Evolutionary conservation across 495 filamentous ascomycete species (phyloP).

Genomic region (Zalerion maritima): DNA sequence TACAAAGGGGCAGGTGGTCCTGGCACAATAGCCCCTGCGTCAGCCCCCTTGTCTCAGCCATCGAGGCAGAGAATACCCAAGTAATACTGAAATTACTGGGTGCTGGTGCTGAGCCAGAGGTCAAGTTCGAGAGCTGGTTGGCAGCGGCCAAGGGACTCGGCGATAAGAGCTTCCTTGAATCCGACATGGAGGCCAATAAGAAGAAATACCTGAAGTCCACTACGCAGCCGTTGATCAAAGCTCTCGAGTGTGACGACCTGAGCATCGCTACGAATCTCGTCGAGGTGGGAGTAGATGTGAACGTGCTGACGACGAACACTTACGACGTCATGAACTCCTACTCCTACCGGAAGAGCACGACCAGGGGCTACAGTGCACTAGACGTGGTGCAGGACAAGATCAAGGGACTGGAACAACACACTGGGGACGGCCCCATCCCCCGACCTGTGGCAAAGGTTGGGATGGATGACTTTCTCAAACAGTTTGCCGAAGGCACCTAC

Average conservation of each 20-base stretch:
- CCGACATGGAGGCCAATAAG: constrained; percentile 27
- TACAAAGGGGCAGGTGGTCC: constrained; percentile 13
- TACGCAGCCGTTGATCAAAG: constrained; percentile 46
- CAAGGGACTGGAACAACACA: constrained; percentile 26
- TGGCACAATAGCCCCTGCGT: constrained; percentile 26
- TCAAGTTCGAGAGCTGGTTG: constrained; percentile 32
- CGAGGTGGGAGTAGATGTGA: constrained; percentile 7
- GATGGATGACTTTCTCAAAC: constrained; percentile 27
- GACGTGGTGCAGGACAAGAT: constrained; percentile 41
- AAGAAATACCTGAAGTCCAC: constrained; percentile 19
- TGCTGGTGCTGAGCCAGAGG: constrained; percentile 20
- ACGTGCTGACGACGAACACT: background rate
- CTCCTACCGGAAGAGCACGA: no score
- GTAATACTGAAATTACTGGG: constrained; percentile 27
- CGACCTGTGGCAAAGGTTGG: constrained; percentile 10
- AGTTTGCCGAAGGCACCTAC: constrained; percentile 35
- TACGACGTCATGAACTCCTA: constrained; percentile 1
- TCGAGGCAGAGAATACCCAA: constrained; percentile 15
- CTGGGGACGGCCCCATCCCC: constrained; percentile 14
- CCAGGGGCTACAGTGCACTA: constrained; percentile 31
- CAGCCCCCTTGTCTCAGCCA: constrained; percentile 21
- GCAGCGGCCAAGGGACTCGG: constrained; percentile 21
- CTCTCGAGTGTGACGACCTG: constrained; percentile 12
- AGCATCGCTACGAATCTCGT: constrained; percentile 1
- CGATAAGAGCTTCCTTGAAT: constrained; percentile 9